Evolutionary conservation across 2,329 filamentous ascomycete species (phyloP).

Genomic region (Fusarium illudens): DNA sequence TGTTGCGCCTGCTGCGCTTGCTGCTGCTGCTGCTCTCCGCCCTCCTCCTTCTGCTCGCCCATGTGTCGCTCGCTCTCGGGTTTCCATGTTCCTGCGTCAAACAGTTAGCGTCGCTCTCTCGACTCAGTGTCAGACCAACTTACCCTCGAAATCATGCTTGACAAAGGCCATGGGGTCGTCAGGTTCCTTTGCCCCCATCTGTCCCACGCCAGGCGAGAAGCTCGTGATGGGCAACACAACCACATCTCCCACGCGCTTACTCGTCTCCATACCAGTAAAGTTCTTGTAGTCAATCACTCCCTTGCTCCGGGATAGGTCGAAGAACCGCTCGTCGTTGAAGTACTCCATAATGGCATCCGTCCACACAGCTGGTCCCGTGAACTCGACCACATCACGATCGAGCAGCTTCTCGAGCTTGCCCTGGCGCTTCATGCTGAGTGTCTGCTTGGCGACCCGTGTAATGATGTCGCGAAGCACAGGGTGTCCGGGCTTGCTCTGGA

Average conservation of each 20-base stretch:
- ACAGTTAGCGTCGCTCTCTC: background rate
- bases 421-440: slow-evolving; percentile 74
- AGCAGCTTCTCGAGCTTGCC: slow-evolving; percentile 68
- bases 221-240: slow-evolving; percentile 94
- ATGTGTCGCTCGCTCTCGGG: slow-evolving; percentile 76
- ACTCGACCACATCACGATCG: slow-evolving; percentile 85
- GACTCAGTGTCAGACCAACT: slow-evolving; percentile 29
- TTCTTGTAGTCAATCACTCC: slow-evolving; percentile 84
- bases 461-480: slow-evolving; percentile 90
- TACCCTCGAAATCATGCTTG: slow-evolving; percentile 95
- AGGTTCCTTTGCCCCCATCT: slow-evolving; percentile 89
- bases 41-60: slow-evolving; percentile 54
- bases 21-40: slow-evolving; percentile 26
- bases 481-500: slow-evolving; percentile 93
- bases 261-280: slow-evolving; percentile 84
- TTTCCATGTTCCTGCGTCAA: slow-evolving; percentile 73
- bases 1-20: slow-evolving; percentile 17
- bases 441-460: slow-evolving; percentile 82
- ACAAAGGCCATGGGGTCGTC: slow-evolving; percentile 98
- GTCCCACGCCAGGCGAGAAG: slow-evolving; percentile 92
- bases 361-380: slow-evolving; percentile 94
- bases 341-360: slow-evolving; percentile 92
- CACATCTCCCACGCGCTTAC: slow-evolving; percentile 92
- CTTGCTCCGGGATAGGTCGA: slow-evolving; percentile 76
- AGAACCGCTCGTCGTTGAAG: slow-evolving; percentile 91